These are phyloP conservation scores for Ganoderma resinaceum DNA, from an alignment of 1,284 basidiomycete species.

Conservation along the genomic window DNA sequence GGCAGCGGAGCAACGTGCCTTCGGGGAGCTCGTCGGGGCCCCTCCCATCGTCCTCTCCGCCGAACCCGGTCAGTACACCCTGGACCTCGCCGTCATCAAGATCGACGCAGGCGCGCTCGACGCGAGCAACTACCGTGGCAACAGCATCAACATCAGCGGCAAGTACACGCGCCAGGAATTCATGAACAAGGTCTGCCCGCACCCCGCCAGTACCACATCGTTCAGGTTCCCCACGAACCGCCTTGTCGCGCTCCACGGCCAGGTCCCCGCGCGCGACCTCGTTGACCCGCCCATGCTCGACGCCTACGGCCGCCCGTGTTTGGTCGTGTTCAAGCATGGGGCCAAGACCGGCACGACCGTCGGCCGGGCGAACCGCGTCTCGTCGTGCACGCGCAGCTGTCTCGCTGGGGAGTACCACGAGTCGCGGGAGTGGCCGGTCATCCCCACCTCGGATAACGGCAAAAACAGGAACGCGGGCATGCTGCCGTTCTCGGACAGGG, in stretches of 20 bases:
- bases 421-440: neutral
- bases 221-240: neutral
- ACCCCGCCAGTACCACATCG: neutral
- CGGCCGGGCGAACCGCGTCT: neutral
- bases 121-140: constrained; percentile 33
- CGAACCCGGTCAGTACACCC: constrained; percentile 32
- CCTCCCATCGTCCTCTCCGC: constrained; percentile 32
- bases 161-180: constrained; percentile 15
- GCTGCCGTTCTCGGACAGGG: neutral
- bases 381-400: neutral
- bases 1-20: constrained; percentile 29
- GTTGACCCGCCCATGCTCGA: neutral
- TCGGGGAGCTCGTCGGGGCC: constrained; percentile 41
- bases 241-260: neutral
- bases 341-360: neutral
- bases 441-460: neutral
- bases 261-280: constrained; percentile 15
- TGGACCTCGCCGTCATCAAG: constrained; percentile 41
- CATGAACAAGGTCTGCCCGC: constrained; percentile 12
- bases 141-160: constrained; percentile 40
- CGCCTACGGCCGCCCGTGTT: neutral
- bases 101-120: constrained; percentile 37
- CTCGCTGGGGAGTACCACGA: neutral
- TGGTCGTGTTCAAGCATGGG: neutral
- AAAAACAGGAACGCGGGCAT: neutral